These are phyloP conservation scores for Acrodontium crateriforme DNA, from an alignment of 2,329 filamentous ascomycete species.

Conservation along the genomic window DNA sequence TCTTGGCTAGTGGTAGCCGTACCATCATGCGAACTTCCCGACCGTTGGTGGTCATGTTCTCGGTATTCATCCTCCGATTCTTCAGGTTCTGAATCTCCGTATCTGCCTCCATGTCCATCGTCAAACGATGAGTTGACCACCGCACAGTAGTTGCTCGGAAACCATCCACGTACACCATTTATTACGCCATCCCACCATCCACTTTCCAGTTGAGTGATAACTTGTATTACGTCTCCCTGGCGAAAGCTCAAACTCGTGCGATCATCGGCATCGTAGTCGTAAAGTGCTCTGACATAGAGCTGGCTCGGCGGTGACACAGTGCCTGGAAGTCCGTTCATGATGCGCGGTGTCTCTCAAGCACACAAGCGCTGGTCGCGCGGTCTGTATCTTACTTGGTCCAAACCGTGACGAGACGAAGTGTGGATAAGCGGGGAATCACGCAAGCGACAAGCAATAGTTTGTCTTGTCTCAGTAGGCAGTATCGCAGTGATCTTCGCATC, in stretches of 20 bases:
- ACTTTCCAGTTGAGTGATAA: conserved; percentile 94
- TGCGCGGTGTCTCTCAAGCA: conserved; percentile 4
- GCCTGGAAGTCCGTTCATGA: conserved; percentile 39
- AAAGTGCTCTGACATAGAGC: conserved; percentile 89
- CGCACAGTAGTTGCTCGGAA: conserved; percentile 96
- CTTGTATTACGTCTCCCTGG: conserved; percentile 93
- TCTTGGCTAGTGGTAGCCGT: conserved; percentile 53
- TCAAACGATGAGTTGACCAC: conserved; percentile 68
- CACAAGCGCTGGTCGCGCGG: background rate
- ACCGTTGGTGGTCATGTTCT: conserved; percentile 40
- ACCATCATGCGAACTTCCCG: conserved; percentile 43
- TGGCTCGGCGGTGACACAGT: conserved; percentile 36
- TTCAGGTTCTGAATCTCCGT: conserved; percentile 25
- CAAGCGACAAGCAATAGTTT: no score
- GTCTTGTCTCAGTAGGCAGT: no score
- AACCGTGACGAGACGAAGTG: no score
- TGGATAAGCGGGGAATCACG: no score
- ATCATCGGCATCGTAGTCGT: conserved; percentile 97
- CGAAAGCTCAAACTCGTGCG: conserved; percentile 93
- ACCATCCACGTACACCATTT: conserved; percentile 93
- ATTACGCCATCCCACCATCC: conserved; percentile 99
- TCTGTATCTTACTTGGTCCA: no score
- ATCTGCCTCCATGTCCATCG: conserved; percentile 48
- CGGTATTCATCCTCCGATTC: conserved; percentile 55
- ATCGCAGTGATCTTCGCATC: no score